These are phyloP conservation scores for Rhizophlyctis rosea DNA, from an alignment of 192 early-diverging fungal species.

Conservation along the genomic window DNA sequence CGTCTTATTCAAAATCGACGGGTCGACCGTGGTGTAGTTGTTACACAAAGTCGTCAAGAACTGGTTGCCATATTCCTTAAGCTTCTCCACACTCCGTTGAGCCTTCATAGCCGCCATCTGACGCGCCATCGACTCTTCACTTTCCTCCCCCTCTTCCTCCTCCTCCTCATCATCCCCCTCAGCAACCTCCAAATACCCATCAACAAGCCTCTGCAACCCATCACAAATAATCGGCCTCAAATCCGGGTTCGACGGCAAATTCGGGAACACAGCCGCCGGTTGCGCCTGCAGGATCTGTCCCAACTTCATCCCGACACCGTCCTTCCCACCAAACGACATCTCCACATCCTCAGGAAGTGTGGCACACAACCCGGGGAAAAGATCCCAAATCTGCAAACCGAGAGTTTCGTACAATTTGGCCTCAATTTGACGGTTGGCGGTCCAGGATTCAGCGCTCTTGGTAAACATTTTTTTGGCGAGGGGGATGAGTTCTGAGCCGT, in stretches of 20 bases:
- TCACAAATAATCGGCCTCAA: slow-evolving; percentile 75
- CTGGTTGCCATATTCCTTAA: slow-evolving; percentile 33
- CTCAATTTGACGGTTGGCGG: slow-evolving; percentile 42
- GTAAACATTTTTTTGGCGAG: slow-evolving; percentile 69
- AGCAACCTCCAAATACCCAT: slow-evolving; percentile 25
- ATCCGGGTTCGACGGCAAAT: slow-evolving; percentile 59
- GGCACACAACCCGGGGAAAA: slow-evolving; percentile 78
- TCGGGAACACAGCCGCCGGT: slow-evolving; percentile 31
- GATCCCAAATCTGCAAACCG: slow-evolving; percentile 81
- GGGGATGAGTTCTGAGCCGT: slow-evolving; percentile 69
- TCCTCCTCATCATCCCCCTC: slow-evolving; percentile 25
- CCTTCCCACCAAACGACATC: slow-evolving; percentile 20
- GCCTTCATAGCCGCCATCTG: slow-evolving; percentile 7
- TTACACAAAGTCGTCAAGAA: slow-evolving; percentile 53
- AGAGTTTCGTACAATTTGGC: slow-evolving; percentile 91
- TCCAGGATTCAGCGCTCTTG: slow-evolving; percentile 57
- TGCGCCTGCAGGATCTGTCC: slow-evolving; percentile 61
- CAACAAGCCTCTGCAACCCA: slow-evolving; percentile 55
- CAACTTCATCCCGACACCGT: slow-evolving; percentile 74
- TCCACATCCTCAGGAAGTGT: slow-evolving; percentile 74
- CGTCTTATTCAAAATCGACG: slow-evolving; percentile 17
- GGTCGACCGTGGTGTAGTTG: slow-evolving; percentile 39
- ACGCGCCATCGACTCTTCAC: slow-evolving; percentile 5
- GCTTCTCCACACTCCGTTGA: slow-evolving; percentile 15
- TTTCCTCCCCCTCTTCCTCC: not conserved